Percentiles rank a stretch among this genome's conserved stretches.
Conservation (phyloP, 129 eudicot species). For the Tagetes erecta region DNA sequence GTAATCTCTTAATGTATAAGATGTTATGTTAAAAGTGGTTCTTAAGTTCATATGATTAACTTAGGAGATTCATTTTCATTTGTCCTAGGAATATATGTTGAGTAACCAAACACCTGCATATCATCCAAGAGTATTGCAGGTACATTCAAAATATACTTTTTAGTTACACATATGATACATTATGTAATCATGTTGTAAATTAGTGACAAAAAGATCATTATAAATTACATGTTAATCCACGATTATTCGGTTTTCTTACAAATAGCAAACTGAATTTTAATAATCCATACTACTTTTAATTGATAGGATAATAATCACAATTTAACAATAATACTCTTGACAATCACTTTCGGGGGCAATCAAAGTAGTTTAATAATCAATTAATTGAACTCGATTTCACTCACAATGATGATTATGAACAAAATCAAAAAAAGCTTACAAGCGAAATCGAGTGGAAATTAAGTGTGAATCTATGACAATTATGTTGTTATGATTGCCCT, state of each 20-base stretch:
- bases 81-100: conserved; percentile 50
- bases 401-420: no score
- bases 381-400: no score
- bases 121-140: conserved; percentile 63
- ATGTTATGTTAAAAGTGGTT: not conserved
- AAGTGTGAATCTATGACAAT: no score
- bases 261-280: no score
- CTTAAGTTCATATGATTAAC: not conserved
- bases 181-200: not conserved
- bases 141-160: conserved; percentile 1
- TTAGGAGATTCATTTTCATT: not conserved
- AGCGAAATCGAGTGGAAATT: no score
- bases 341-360: no score
- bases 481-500: no score
- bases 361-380: no score
- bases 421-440: no score
- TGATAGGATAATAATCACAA: no score
- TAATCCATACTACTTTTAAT: no score
- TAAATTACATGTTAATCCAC: not conserved
- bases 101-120: conserved; percentile 53
- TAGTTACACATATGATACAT: not conserved
- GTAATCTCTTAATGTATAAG: conserved; percentile 30
- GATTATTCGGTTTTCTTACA: not conserved
- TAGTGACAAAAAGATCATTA: not conserved
- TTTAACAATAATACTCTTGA: no score